Evolutionary conservation across 345 rosid genomes (phyloP), one percentile per base, ranked within the genome.

Genomic region (Erysimum cheiranthoides): DNA sequence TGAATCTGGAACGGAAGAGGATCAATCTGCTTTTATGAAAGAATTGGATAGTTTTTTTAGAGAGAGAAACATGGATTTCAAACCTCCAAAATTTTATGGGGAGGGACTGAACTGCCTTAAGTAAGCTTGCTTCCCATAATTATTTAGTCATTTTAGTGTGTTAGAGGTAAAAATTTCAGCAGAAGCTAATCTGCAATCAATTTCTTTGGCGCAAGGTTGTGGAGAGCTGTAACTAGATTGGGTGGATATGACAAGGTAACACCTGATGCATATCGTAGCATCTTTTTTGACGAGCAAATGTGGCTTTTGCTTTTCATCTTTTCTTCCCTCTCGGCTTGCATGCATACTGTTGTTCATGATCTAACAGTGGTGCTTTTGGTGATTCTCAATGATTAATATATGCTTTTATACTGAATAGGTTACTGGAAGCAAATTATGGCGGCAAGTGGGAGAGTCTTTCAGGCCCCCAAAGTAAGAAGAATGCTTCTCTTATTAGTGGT

Each of bases 381-480:
- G 65, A 43, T 46, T 31, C 16, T 36, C 11, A 47, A 9, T 9
- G 12, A 14, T 50, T 68, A 13, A 7, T 16, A 45, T 43, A 28
- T 59, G 28, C 73, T 75, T 77, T 40, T 79, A 17, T 43, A 49
- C 36, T 82, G 47, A 73, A 72, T 73, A 93, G 98, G 98, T 91
- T 81, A 93, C 98, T 66, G 82, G 89, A 62, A 77, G 88, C 67
- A 93, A 93, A 79, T 74, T 86, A 73, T 93, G 98, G 98, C 86
- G 98, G 81, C 90, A 89, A 86, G 96, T 93, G 9, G 98, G 98
- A 79, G 97, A 93, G 82, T 86, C 97, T 70, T 93, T 93, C 85
- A 87, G 90, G 71, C 97, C 98, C 32, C 98, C 98, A 64, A 93
- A 93, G 98, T 93, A 88, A 85, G 98, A 73, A 80, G 21, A 68